Evolutionary conservation across 257 asterid species (phyloP), one percentile per base, ranked within the genome.

Genomic region (Solanum appendiculatum): DNA sequence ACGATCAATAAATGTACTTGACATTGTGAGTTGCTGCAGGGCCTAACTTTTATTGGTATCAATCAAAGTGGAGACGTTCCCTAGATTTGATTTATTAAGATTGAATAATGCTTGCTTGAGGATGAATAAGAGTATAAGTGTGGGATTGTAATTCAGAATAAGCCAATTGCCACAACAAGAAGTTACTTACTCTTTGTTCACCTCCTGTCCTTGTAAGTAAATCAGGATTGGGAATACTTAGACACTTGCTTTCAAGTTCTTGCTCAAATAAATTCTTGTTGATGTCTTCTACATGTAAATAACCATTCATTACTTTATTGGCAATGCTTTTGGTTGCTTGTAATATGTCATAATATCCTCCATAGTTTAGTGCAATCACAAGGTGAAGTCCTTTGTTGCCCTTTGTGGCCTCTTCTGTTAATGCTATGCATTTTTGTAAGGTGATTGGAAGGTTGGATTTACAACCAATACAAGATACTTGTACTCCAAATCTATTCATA

Each of bases 81-180:
- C 58, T 48, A 48, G 14, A 48, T 5, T 48, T 15, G 21, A 48
- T 48, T 48, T 15, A 15, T 48, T 48, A 21, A 15, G 58, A 48
- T 48, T 48, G 58, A 21, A 14, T 48, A 48, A 48, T 48, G 58
- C 58, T 48, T 48, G 21, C 1, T 48, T 21, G 3, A 48, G 1
- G 1, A 48, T 1, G 58, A 48, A 48, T 48, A 48, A 15, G 21
- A 48, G 58, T 48, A 15, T 15, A 48, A 48, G 58, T 48, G 58
- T 48, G 58, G 58, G 58, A 48, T 48, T 48, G 58, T 48, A 48
- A 48, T 23, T 87, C 87, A 11, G 87, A 14, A 25, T 87, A 70
- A 54, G 87, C 87, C 9, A 74, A 25, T 44, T 87, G 87, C 89
- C 89, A 87, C 42, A 87, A 80, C 89, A 87, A 14, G 31, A 87